Percentiles rank a stretch among this genome's conserved stretches.
These are phyloP conservation scores for Adiantum capillusveneris DNA, from an alignment of 75 land plant genomes.

Conservation along the genomic window DNA sequence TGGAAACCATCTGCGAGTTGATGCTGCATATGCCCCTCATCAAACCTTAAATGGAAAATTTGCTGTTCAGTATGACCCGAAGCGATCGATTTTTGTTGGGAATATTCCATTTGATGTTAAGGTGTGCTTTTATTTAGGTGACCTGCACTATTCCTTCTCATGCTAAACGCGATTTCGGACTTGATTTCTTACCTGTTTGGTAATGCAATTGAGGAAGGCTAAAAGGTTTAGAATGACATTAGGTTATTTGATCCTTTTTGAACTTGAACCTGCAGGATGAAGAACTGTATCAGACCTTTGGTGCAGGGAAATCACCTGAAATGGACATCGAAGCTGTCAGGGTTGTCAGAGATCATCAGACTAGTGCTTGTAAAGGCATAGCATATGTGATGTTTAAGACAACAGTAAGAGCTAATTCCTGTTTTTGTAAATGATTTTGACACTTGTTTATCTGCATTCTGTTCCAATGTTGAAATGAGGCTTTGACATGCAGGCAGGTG, in stretches of 20 bases:
- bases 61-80: constrained; percentile 54
- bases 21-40: constrained; percentile 79
- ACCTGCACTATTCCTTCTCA: too few species aligned
- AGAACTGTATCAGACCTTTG: constrained; percentile 76
- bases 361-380: constrained; percentile 82
- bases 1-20: constrained; percentile 94
- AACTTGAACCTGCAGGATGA: constrained; percentile 55
- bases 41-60: constrained; percentile 54
- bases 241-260: too few species aligned
- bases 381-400: constrained; percentile 87
- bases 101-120: constrained; percentile 97
- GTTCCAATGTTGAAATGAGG: too few species aligned
- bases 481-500: background rate
- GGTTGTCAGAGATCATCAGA: constrained; percentile 72
- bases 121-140: constrained; percentile 44
- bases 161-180: too few species aligned
- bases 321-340: constrained; percentile 78
- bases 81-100: constrained; percentile 88
- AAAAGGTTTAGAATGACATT: too few species aligned
- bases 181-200: too few species aligned
- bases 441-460: too few species aligned
- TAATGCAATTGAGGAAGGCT: too few species aligned
- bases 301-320: constrained; percentile 25
- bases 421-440: background rate
- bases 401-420: constrained; percentile 38